Evolutionary conservation across 2,329 filamentous ascomycete species (phyloP).

Genomic region (Didymella exigua): DNA sequence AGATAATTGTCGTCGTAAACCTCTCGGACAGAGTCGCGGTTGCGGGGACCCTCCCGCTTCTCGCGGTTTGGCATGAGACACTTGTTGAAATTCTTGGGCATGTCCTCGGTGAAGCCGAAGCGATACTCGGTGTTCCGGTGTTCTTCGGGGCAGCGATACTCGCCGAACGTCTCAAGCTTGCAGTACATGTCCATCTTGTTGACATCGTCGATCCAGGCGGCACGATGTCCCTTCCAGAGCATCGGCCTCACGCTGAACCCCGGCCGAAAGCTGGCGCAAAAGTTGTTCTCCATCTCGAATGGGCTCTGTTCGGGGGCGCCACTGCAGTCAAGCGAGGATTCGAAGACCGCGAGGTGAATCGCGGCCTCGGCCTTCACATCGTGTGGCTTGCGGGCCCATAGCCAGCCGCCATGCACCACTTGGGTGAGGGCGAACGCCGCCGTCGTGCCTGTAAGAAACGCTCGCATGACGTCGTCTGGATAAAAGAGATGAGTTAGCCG

Average conservation of each 20-base stretch:
- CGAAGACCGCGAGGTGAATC: constrained; percentile 23
- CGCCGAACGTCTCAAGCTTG: constrained; percentile 18
- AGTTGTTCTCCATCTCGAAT: constrained; percentile 24
- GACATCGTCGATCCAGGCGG: constrained; percentile 24
- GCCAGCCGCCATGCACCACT: constrained; percentile 21
- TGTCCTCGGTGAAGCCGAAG: background rate
- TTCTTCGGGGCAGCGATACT: constrained; percentile 8
- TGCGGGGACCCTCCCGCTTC: constrained; percentile 4
- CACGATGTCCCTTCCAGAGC: constrained; percentile 13
- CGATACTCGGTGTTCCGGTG: background rate
- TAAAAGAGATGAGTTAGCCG: background rate
- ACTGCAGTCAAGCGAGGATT: constrained; percentile 21
- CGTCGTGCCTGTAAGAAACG: constrained; percentile 16
- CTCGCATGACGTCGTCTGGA: constrained; percentile 17
- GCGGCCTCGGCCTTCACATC: constrained; percentile 2
- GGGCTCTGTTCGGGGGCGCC: constrained; percentile 21
- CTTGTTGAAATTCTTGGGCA: background rate
- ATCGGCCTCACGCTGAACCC: constrained; percentile 25
- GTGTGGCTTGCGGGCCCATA: constrained; percentile 13
- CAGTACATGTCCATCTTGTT: constrained; percentile 21
- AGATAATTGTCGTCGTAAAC: background rate
- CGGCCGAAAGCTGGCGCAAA: constrained; percentile 24
- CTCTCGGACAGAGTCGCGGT: background rate
- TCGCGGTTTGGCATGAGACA: constrained; percentile 9
- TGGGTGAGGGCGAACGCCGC: constrained; percentile 24